Evolutionary conservation across 1,284 basidiomycete species (phyloP), one percentile per base, ranked within the genome.

Genomic region (Trichosporon inkin): DNA sequence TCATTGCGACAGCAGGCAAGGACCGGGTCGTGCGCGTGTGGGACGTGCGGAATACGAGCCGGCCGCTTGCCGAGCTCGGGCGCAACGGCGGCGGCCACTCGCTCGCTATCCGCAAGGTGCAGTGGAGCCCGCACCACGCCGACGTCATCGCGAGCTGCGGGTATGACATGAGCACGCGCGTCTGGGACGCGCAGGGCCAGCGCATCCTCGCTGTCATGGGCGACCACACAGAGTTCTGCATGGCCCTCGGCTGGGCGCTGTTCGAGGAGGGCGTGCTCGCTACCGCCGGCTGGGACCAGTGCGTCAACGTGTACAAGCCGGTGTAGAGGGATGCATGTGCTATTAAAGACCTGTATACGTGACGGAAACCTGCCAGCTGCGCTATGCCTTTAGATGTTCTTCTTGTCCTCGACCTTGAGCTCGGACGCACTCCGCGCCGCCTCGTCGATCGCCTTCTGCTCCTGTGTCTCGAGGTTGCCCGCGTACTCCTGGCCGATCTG

Each of bases 201-300:
- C 90, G 24, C 69, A 87, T 53, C 79, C 62, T 85, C 92, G 35
- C 88, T 3, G 36, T 52, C 35, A 56, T 47, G 95, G 71, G 87
- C 91, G 72, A 81, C 7, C 95, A 99, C 74, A 92, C 90, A 2
- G 95, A 98, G 78, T 99, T 99, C 75, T 92, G 95, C 17, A 89
- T 91, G 52, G 92, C 91, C 0, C 87, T 91, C 65, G 84, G 84
- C 19, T 99, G 95, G 95, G 79, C 80, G 34, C 68, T 84, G 68
- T 95, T 89, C 66, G 89, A 95, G 58, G 86, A 89, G 67, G 89
- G 89, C 1, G 72, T 92, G 16, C 70, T 97, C 56, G 92, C 90
- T 19, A 92, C 86, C 65, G 92, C 89, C 71, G 86, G 89, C 54
- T 97, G 93, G 94, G 93, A 97, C 68, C 85, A 87, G 68, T 84